Percentiles rank a stretch among this genome's conserved stretches.
phyloP scores from a whole-genome alignment of 2,329 filamentous ascomycete species.

The Bertia moriformis region DNA sequence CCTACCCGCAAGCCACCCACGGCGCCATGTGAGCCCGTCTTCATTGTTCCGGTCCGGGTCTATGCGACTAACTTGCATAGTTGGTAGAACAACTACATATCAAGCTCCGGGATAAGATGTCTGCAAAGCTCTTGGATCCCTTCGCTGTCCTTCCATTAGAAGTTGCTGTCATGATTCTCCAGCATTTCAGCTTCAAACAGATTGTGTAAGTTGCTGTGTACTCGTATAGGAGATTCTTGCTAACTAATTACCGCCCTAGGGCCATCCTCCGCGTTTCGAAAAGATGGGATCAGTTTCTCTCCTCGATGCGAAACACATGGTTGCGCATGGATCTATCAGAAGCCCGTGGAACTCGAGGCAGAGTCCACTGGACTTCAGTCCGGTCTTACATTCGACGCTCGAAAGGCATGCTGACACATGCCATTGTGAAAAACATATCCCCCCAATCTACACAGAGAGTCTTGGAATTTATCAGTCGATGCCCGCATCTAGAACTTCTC shows the following conservation, averaged over 20 bases:
- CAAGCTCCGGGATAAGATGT: slow-evolving; percentile 19
- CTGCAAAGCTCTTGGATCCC: slow-evolving; percentile 23
- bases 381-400: slow-evolving; percentile 17
- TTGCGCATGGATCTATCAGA: slow-evolving; percentile 33
- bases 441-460: slow-evolving; percentile 9
- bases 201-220: slow-evolving; percentile 20
- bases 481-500: slow-evolving; percentile 15
- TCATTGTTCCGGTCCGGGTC: slow-evolving; percentile 1
- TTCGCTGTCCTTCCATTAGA: slow-evolving; percentile 36
- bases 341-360: slow-evolving; percentile 11
- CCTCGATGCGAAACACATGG: slow-evolving; percentile 30
- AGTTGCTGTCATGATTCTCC: slow-evolving; percentile 32
- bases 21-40: slow-evolving; percentile 14
- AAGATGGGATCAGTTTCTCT: slow-evolving; percentile 35
- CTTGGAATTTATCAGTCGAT: slow-evolving; percentile 16
- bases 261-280: slow-evolving; percentile 36
- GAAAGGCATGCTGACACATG: slow-evolving; percentile 14
- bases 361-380: slow-evolving; percentile 19
- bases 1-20: slow-evolving; percentile 9
- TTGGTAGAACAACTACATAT: slow-evolving; percentile 27
- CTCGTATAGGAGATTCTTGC: slow-evolving; percentile 3
- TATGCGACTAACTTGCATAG: slow-evolving; percentile 9
- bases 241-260: slow-evolving; percentile 10
- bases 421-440: slow-evolving; percentile 13
- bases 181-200: slow-evolving; percentile 32